A percentile compares a stretch with the other conserved stretches of the same genome.
Conservation (phyloP, 768 basidiomycete species). For the Trametes cinnabarina region DNA sequence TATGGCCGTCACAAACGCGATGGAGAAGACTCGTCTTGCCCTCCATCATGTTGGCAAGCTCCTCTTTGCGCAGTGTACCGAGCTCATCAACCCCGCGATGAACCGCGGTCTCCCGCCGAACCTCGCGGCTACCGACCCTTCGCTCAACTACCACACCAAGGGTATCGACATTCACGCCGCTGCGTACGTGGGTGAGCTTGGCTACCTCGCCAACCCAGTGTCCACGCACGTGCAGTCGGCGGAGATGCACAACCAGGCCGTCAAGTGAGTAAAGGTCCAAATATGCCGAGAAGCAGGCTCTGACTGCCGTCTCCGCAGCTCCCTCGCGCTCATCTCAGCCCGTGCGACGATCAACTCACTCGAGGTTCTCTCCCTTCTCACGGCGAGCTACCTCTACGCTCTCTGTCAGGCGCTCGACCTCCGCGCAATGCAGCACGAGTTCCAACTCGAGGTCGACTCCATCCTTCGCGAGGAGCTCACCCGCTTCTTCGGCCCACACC, state of each 20-base stretch:
- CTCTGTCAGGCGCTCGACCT: conserved; percentile 86
- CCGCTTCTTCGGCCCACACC: conserved; percentile 40
- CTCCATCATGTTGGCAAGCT: conserved; percentile 52
- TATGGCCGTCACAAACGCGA: conserved; percentile 79
- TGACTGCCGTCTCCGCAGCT: conserved; percentile 43
- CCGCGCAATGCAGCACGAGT: conserved; percentile 69
- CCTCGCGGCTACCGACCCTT: conserved; percentile 75
- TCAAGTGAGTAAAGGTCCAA: conserved; percentile 58
- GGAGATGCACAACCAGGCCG: conserved; percentile 90
- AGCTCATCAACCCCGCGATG: conserved; percentile 77
- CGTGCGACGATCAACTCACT: conserved; percentile 76
- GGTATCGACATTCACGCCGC: conserved; percentile 84
- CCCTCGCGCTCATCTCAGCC: conserved; percentile 79
- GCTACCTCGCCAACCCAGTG: conserved; percentile 79
- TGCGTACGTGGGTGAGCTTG: conserved; percentile 79
- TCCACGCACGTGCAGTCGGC: conserved; percentile 83
- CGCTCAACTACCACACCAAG: conserved; percentile 80
- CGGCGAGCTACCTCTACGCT: conserved; percentile 72
- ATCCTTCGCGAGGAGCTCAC: conserved; percentile 53
- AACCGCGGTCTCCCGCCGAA: conserved; percentile 83
- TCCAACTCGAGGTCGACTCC: conserved; percentile 46
- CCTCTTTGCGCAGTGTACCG: conserved; percentile 54
- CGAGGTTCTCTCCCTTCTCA: conserved; percentile 73
- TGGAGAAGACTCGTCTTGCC: conserved; percentile 78
- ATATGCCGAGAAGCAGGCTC: background rate